Evolutionary conservation across 2,329 filamentous ascomycete species (phyloP).

Genomic region (Mollisia scopiformis): DNA sequence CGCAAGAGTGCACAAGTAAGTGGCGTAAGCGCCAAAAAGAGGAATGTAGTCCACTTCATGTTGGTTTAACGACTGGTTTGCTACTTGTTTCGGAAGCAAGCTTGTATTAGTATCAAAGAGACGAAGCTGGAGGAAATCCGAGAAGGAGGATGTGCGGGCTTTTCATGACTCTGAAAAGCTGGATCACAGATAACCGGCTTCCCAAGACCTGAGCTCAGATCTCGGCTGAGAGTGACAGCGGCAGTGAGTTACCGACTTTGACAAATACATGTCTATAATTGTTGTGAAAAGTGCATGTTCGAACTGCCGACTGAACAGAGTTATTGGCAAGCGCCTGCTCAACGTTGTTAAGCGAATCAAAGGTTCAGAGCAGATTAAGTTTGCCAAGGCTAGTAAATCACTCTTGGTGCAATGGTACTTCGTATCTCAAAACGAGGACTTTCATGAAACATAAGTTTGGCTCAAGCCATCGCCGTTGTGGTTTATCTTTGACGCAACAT

Average conservation of each 20-base stretch:
- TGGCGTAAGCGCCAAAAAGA: constrained; percentile 7
- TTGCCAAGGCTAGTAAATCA: neutral
- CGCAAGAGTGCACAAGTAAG: constrained; percentile 13
- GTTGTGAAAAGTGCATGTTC: neutral
- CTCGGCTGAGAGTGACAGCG: neutral
- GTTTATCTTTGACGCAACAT: too few species aligned
- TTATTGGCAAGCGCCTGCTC: neutral
- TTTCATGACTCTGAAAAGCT: neutral
- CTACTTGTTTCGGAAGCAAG: too few species aligned
- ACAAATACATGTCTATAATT: neutral
- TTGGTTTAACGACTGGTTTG: too few species aligned
- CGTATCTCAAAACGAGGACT: too few species aligned
- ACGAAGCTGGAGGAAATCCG: neutral
- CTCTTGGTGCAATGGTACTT: too few species aligned
- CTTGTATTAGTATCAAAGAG: too few species aligned
- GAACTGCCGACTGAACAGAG: neutral
- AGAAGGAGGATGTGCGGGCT: neutral
- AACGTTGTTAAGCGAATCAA: neutral
- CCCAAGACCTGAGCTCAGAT: neutral
- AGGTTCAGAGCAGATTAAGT: neutral
- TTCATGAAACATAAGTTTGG: too few species aligned
- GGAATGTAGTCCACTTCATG: constrained; percentile 13
- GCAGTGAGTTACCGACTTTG: neutral
- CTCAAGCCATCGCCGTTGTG: too few species aligned
- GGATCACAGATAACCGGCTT: neutral